Evolutionary conservation across 2,329 filamentous ascomycete species (phyloP), one percentile per base, ranked within the genome.

Genomic region (Fusarium austroafricanum): DNA sequence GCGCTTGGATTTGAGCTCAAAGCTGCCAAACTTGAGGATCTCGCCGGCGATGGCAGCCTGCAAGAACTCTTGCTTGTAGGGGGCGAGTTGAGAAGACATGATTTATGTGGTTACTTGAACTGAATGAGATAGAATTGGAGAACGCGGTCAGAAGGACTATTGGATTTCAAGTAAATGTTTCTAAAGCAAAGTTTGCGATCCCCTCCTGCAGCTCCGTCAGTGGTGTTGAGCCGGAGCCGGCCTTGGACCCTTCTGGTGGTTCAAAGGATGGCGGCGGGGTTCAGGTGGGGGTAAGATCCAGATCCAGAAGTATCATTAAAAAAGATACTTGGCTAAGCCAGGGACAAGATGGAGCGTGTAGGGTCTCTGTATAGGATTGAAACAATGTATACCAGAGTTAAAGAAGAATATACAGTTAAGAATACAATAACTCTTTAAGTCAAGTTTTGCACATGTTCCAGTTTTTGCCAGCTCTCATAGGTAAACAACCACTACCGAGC

Each of bases 1-100:
- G 75, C 95, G 92, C 81, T 93, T 92, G 54, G 94, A 97, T 83
- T 99, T 99, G 77, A 99, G 89, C 73, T 91, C 92, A 82, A 93
- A 96, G 77, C 86, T 89, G 79, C 93, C 93, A 78, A 96, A 96
- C 75, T 90, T 92, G 71, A 96, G 87, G 73, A 92, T 89, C 67
- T 87, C 86, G 73, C 89, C 89, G 21, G 83, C 80, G 70, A 94
- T 85, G 75, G 90, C 87, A 59, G 91, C 86, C 75, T 87, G 80
- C 72, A 96, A 86, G 79, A 96, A 93, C 62, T 86, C 84, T 70
- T 87, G 82, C 81, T 96, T 96, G 84, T 91, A 92, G 51, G 85
- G 79, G 37, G 86, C 79, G 29, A 91, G 84, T 52, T 79, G 74
- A 55, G 77, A 61, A 58, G 81, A 71, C 82, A 84, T 85, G 54